phyloP scores from a whole-genome alignment of 75 land plant genomes.

The Sequoiadendron giganteum region DNA sequence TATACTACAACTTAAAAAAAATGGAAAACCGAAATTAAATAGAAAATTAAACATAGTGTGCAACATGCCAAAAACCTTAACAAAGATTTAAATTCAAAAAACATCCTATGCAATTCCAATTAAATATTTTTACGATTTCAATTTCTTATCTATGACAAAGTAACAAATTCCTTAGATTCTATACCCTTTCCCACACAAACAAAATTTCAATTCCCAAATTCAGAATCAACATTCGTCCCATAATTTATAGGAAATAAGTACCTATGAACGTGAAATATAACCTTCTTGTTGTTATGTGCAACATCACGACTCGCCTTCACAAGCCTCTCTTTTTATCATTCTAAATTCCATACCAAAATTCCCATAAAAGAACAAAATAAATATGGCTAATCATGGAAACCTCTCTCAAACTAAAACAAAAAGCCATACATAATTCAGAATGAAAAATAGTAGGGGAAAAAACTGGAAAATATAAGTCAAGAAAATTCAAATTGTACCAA shows the following conservation, averaged over 20 bases:
- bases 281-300: constrained; percentile 85
- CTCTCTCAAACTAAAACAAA: neutral
- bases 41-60: neutral
- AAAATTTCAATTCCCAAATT: neutral
- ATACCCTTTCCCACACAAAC: neutral
- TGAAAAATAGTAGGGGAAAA: neutral
- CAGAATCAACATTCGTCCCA: neutral
- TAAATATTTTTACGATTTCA: neutral
- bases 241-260: constrained; percentile 7
- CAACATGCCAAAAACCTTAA: neutral
- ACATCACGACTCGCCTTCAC: constrained; percentile 95
- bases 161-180: neutral
- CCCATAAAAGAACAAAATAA: neutral
- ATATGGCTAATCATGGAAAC: neutral
- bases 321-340: constrained; percentile 87
- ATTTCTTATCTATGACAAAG: neutral
- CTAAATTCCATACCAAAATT: constrained; percentile 29
- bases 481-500: neutral
- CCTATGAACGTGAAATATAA: constrained; percentile 92
- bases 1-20: neutral
- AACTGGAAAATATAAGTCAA: neutral
- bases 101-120: neutral
- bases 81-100: neutral
- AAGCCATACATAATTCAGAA: neutral
- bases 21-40: neutral